These are phyloP conservation scores for Ramaria sp. DNA, from an alignment of 768 basidiomycete genomes.

Conservation along the genomic window DNA sequence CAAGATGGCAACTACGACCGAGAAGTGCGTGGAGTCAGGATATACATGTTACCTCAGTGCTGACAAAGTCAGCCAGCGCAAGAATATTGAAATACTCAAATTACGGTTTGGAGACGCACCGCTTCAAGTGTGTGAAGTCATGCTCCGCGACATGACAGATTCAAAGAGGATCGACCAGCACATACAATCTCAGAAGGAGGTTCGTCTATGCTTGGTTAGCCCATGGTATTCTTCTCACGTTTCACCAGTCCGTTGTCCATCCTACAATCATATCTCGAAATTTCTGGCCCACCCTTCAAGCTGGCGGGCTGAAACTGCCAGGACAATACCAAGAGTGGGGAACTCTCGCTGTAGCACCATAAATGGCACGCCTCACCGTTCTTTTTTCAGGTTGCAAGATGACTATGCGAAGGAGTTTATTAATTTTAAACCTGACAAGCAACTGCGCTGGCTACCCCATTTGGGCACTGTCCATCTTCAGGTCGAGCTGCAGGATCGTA, in stretches of 20 bases:
- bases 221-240: background rate
- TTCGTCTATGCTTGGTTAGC: constrained; percentile 24
- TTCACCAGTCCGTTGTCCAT: constrained; percentile 52
- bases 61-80: constrained; percentile 40
- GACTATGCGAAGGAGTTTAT: constrained; percentile 67
- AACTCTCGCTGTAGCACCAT: background rate
- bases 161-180: constrained; percentile 84
- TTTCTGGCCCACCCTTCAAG: constrained; percentile 87
- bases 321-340: constrained; percentile 73
- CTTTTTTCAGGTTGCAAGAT: constrained; percentile 50
- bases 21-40: constrained; percentile 30
- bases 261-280: constrained; percentile 87
- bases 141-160: constrained; percentile 96
- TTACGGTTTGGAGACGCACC: constrained; percentile 90
- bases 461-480: constrained; percentile 77
- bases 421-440: constrained; percentile 89
- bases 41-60: background rate
- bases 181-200: constrained; percentile 63
- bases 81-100: constrained; percentile 90
- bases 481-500: constrained; percentile 75
- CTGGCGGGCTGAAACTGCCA: constrained; percentile 67
- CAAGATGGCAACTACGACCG: constrained; percentile 71
- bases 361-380: background rate
- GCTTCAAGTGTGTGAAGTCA: constrained; percentile 93
- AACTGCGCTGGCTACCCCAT: constrained; percentile 79